Conservation (phyloP, 768 basidiomycete genomes). For the Tylopilus cervinicoccineus region DNA sequence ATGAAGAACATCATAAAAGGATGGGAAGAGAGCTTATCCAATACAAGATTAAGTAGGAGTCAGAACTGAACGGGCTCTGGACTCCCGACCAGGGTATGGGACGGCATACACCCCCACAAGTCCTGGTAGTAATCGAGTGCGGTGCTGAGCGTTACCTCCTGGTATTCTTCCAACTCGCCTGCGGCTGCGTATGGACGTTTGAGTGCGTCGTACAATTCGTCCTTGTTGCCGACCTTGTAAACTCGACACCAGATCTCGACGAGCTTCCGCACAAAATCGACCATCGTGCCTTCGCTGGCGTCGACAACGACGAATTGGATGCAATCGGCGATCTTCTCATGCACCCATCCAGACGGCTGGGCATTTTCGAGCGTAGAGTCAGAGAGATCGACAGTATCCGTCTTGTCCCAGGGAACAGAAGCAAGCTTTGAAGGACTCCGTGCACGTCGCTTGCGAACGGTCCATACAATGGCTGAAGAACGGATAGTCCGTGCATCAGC, state of each 20-base stretch:
- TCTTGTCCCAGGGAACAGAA: slow-evolving; percentile 23
- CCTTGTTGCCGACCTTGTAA: slow-evolving; percentile 20
- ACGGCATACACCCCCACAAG: slow-evolving; percentile 25
- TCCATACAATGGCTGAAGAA: slow-evolving; percentile 25
- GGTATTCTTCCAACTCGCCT: slow-evolving; percentile 26
- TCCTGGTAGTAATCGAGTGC: slow-evolving; percentile 18
- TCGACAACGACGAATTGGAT: slow-evolving; percentile 31
- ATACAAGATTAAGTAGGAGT: background rate
- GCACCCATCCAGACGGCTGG: slow-evolving; percentile 16
- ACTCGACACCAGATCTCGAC: slow-evolving; percentile 27
- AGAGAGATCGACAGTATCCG: slow-evolving; percentile 14
- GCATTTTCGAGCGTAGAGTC: slow-evolving; percentile 26
- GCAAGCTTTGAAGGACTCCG: slow-evolving; percentile 24
- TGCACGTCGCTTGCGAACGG: slow-evolving; percentile 25
- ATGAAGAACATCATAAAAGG: background rate
- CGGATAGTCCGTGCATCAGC: slow-evolving; percentile 23
- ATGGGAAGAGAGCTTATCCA: background rate
- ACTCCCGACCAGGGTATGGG: slow-evolving; percentile 5
- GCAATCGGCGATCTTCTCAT: slow-evolving; percentile 22
- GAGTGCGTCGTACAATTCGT: slow-evolving; percentile 19
- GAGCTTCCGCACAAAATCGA: slow-evolving; percentile 28
- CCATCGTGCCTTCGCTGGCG: slow-evolving; percentile 24
- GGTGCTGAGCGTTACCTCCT: slow-evolving; percentile 6
- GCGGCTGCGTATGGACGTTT: slow-evolving; percentile 19
- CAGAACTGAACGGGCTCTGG: background rate